Evolutionary conservation across 768 basidiomycete genomes (phyloP).

Genomic region (Boletus tomentosulus): DNA sequence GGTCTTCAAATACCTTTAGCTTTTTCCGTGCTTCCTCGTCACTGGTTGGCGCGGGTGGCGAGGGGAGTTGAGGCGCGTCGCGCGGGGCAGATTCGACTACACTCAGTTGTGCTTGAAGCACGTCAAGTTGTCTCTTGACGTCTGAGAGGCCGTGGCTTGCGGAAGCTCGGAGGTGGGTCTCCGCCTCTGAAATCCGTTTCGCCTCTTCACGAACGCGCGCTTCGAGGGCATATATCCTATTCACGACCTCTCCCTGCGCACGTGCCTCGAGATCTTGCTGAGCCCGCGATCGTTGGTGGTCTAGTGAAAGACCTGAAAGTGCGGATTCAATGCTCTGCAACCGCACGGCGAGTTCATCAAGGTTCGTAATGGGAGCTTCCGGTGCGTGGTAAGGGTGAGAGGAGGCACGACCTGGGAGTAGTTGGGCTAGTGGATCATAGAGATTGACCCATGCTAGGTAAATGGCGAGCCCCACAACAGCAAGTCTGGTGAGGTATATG

Average conservation of each 20-base stretch:
- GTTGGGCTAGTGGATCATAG: conserved; percentile 31
- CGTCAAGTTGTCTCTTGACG: conserved; percentile 55
- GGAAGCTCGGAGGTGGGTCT: conserved; percentile 43
- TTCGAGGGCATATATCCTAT: conserved; percentile 56
- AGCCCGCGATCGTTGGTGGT: conserved; percentile 46
- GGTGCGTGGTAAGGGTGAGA: conserved; percentile 47
- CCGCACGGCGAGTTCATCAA: conserved; percentile 61
- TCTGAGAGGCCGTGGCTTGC: conserved; percentile 43
- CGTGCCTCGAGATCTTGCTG: conserved; percentile 52
- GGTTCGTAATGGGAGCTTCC: conserved; percentile 55
- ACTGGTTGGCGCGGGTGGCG: conserved; percentile 20
- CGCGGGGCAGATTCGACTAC: conserved; percentile 23
- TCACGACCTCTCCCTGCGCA: conserved; percentile 47
- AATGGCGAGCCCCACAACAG: conserved; percentile 40
- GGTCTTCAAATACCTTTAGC: conserved; percentile 57
- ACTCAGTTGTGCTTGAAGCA: conserved; percentile 43
- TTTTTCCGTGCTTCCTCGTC: conserved; percentile 58
- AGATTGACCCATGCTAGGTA: conserved; percentile 46
- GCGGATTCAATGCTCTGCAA: conserved; percentile 61
- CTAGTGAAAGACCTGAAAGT: conserved; percentile 54
- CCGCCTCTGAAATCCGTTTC: conserved; percentile 49
- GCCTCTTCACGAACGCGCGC: conserved; percentile 44
- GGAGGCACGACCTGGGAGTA: conserved; percentile 33
- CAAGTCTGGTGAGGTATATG: conserved; percentile 37
- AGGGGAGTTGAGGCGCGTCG: conserved; percentile 12